Percentiles rank a stretch among this genome's conserved stretches.
phyloP scores from a whole-genome alignment of 2,329 filamentous ascomycete species.

The Rachicladosporium sp. region DNA sequence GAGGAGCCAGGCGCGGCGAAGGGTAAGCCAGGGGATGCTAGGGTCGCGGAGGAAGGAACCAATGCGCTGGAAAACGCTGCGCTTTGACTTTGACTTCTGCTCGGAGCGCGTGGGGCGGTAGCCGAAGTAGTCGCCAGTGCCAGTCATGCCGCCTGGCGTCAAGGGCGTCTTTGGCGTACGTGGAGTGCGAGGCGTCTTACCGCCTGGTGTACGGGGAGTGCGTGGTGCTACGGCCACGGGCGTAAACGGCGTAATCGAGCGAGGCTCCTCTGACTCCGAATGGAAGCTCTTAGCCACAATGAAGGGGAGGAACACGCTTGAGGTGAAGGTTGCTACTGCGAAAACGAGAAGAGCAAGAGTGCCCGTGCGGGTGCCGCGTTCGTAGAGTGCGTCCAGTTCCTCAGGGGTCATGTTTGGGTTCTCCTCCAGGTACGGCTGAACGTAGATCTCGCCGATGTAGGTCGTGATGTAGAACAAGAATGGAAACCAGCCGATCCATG shows the following conservation, averaged over 20 bases:
- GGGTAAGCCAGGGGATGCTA: constrained; percentile 66
- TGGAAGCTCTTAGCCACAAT: constrained; percentile 69
- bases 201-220: constrained; percentile 27
- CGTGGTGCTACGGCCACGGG: constrained; percentile 9
- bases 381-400: constrained; percentile 70
- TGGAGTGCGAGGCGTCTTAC: constrained; percentile 2
- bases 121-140: constrained; percentile 14
- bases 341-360: constrained; percentile 84
- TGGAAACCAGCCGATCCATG: constrained; percentile 93
- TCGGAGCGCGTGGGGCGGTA: constrained; percentile 6
- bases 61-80: background rate
- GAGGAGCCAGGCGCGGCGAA: constrained; percentile 76
- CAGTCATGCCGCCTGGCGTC: constrained; percentile 10
- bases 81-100: too few relatives aligned
- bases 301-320: constrained; percentile 75
- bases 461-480: constrained; percentile 87
- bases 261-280: constrained; percentile 17
- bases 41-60: constrained; percentile 2
- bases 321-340: constrained; percentile 67
- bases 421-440: constrained; percentile 63
- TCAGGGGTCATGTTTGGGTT: constrained; percentile 66
- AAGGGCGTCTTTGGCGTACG: constrained; percentile 4
- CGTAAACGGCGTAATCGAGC: constrained; percentile 26
- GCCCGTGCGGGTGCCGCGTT: constrained; percentile 72
- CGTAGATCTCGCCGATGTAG: constrained; percentile 86